phyloP scores from a whole-genome alignment of 2,329 filamentous ascomycete species.

The Talaromyces marneffei region DNA sequence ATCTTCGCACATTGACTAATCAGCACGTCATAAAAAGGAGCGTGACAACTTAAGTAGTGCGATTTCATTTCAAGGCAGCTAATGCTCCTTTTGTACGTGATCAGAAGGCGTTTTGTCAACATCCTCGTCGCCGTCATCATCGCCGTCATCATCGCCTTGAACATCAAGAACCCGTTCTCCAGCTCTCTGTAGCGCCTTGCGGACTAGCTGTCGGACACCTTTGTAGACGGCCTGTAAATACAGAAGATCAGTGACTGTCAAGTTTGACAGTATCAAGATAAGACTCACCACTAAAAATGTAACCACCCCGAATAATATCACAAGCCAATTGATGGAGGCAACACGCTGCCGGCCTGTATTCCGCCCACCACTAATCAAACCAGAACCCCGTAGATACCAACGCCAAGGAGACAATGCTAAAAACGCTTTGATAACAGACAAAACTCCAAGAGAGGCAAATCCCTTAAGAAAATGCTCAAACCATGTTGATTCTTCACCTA shows the following conservation, averaged over 20 bases:
- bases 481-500: constrained; percentile 60
- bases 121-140: no score
- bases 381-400: constrained; percentile 64
- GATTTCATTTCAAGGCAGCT: constrained; percentile 28
- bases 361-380: constrained; percentile 49
- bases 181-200: constrained; percentile 65
- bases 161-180: constrained; percentile 80
- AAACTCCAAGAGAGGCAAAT: constrained; percentile 76
- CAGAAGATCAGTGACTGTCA: constrained; percentile 21
- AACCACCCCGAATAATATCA: constrained; percentile 71
- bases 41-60: constrained; percentile 98
- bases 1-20: constrained; percentile 98
- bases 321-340: constrained; percentile 70
- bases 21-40: constrained; percentile 75
- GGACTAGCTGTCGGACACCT: constrained; percentile 67
- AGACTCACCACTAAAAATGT: constrained; percentile 69
- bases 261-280: neutral
- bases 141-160: constrained; percentile 49
- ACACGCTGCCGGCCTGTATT: constrained; percentile 67
- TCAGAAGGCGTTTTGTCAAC: constrained; percentile 27
- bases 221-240: constrained; percentile 67
- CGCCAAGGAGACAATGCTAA: constrained; percentile 68
- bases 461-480: constrained; percentile 81
- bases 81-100: constrained; percentile 11
- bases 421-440: constrained; percentile 78